Evolutionary conservation across 1,284 basidiomycete genomes (phyloP).

Genomic region (Fistulina hepatica): DNA sequence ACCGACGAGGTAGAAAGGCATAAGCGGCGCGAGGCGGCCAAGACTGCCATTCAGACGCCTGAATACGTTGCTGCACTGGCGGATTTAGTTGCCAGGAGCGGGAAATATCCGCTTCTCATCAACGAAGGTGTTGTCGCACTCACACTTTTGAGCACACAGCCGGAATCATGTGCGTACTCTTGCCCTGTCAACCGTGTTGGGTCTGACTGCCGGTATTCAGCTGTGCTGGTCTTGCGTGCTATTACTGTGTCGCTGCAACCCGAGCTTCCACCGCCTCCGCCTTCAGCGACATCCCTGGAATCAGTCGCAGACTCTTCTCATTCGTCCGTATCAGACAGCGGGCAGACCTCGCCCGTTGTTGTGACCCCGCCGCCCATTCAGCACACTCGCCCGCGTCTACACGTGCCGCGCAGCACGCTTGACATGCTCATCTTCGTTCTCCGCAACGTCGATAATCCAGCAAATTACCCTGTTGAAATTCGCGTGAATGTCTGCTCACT

Average conservation of each 20-base stretch:
- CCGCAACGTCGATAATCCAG: slow-evolving; percentile 40
- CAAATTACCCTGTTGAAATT: slow-evolving; percentile 54
- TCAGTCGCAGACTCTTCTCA: too few species aligned
- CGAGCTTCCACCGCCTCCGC: too few species aligned
- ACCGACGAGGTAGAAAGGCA: slow-evolving; percentile 24
- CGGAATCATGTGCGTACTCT: slow-evolving; percentile 41
- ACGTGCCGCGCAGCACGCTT: slow-evolving; percentile 39
- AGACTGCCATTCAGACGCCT: slow-evolving; percentile 38
- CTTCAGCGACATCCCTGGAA: slow-evolving; percentile 37
- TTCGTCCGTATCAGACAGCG: too few species aligned
- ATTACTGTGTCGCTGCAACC: too few species aligned
- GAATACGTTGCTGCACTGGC: slow-evolving; percentile 54
- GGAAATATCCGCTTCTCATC: slow-evolving; percentile 73
- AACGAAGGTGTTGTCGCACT: slow-evolving; percentile 86
- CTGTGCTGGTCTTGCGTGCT: slow-evolving; percentile 50
- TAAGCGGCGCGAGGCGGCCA: slow-evolving; percentile 42
- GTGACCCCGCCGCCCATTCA: slow-evolving; percentile 27
- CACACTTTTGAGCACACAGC: slow-evolving; percentile 59
- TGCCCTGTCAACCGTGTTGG: not conserved
- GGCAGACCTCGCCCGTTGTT: too few species aligned
- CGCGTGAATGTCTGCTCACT: slow-evolving; percentile 64
- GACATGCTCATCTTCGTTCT: slow-evolving; percentile 57
- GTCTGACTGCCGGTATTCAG: slow-evolving; percentile 28
- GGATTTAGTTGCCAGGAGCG: slow-evolving; percentile 65
- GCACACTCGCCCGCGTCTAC: slow-evolving; percentile 25